A percentile compares a stretch with the other conserved stretches of the same genome.
Evolutionary conservation across 2,329 filamentous ascomycete genomes (phyloP).

Genomic region (Colletotrichum karsti): DNA sequence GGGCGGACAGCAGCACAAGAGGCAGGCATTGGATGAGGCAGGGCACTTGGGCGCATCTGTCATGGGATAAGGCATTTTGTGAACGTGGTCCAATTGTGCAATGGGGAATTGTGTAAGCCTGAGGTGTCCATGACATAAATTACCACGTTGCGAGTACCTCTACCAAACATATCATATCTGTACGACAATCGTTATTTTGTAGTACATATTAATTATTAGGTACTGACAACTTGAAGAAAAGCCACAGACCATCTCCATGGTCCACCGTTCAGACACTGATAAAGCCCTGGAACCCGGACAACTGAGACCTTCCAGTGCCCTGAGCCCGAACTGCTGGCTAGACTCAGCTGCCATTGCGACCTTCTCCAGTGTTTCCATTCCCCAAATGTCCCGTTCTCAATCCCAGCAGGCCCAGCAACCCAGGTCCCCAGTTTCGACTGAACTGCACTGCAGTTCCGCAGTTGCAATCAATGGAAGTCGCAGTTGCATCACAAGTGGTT

Average conservation of each 20-base stretch:
- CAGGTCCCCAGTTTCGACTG: neutral
- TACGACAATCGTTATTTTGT: no score
- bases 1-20: neutral
- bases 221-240: no score
- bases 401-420: neutral
- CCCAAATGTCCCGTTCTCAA: neutral
- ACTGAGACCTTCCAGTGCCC: neutral
- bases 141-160: no score
- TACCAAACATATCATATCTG: no score
- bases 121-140: no score
- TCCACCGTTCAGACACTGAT: neutral
- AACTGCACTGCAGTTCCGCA: no score
- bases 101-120: no score
- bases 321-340: neutral
- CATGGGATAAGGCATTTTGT: neutral
- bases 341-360: neutral
- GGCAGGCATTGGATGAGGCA: neutral
- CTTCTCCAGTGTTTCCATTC: neutral
- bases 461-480: no score
- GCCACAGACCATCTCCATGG: neutral
- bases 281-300: no score
- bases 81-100: no score
- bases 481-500: slow-evolving; percentile 9
- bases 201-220: no score
- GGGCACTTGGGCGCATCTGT: neutral